Percentiles rank a stretch among this genome's conserved stretches.
Conservation (phyloP, 495 filamentous ascomycete species). For the Astrocystis sublimbata region DNA sequence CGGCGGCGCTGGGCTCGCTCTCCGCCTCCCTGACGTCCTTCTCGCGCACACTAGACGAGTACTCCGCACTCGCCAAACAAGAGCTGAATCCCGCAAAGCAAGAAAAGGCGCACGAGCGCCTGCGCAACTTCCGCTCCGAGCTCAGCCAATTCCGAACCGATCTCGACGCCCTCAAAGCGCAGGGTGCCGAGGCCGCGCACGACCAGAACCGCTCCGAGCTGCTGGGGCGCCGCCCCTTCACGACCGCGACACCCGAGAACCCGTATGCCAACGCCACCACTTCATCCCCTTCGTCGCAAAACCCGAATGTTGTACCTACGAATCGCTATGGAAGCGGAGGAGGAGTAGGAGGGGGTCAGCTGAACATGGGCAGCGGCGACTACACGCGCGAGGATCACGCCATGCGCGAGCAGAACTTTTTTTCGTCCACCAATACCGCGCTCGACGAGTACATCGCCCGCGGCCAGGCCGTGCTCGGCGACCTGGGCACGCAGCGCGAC, state of each 20-base stretch:
- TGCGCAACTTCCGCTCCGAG: conserved; percentile 82
- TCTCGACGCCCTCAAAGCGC: conserved; percentile 73
- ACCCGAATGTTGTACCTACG: conserved; percentile 27
- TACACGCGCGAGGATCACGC: conserved; percentile 75
- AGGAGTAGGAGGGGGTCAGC: conserved; percentile 44
- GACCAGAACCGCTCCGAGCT: conserved; percentile 79
- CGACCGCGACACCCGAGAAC: conserved; percentile 88
- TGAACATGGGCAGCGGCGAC: conserved; percentile 58
- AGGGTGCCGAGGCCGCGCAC: conserved; percentile 72
- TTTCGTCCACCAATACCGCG: conserved; percentile 71
- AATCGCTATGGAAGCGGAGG: conserved; percentile 35
- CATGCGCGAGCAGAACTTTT: conserved; percentile 88
- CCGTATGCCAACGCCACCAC: conserved; percentile 70
- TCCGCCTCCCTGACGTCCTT: conserved; percentile 86
- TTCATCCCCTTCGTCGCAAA: conserved; percentile 19
- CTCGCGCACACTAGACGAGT: conserved; percentile 90
- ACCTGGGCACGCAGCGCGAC: conserved; percentile 87
- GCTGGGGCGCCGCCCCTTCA: conserved; percentile 84
- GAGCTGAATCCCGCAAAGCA: conserved; percentile 86
- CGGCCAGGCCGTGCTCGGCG: conserved; percentile 83
- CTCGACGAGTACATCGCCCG: conserved; percentile 93
- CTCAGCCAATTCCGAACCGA: conserved; percentile 74
- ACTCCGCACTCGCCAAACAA: conserved; percentile 78
- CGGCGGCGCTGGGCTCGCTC: conserved; percentile 44
- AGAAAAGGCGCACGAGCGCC: conserved; percentile 82